Evolutionary conservation across 108 stramenopile species (phyloP).

Genomic region (Fragilariopsis cylindrus): DNA sequence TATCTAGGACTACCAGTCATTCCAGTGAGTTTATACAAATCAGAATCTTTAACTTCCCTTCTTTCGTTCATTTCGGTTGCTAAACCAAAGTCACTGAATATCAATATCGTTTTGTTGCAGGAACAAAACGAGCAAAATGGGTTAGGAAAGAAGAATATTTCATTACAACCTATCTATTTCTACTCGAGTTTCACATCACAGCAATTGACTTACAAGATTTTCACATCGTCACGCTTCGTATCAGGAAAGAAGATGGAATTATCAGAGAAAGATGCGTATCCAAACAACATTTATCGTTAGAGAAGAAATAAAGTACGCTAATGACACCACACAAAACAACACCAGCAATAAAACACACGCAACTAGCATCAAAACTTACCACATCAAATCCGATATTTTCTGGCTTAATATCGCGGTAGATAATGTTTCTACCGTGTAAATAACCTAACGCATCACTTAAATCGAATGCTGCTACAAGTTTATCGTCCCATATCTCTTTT

Average conservation of each 20-base stretch:
- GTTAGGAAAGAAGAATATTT: background rate
- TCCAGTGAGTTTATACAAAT: slow-evolving; percentile 36
- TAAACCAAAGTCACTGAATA: slow-evolving; percentile 29
- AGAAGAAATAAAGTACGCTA: too few relatives aligned
- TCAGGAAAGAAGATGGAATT: background rate
- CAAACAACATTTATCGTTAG: too few relatives aligned
- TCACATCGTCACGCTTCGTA: slow-evolving; percentile 14
- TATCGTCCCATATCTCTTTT: slow-evolving; percentile 39
- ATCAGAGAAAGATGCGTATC: background rate
- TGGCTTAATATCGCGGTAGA: slow-evolving; percentile 51
- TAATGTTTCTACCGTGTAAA: slow-evolving; percentile 35
- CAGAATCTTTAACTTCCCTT: background rate
- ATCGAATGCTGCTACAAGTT: slow-evolving; percentile 51
- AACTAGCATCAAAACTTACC: background rate
- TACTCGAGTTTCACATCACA: background rate
- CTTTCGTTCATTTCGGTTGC: slow-evolving; percentile 22
- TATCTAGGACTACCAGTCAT: slow-evolving; percentile 44
- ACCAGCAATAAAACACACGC: background rate
- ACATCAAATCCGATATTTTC: slow-evolving; percentile 29
- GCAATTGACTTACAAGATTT: slow-evolving; percentile 21
- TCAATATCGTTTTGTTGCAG: background rate
- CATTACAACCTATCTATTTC: background rate
- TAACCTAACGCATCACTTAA: slow-evolving; percentile 49
- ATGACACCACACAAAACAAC: too few relatives aligned
- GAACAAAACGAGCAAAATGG: background rate